Conservation (phyloP, 352 stramenopile species). For the Phytophthora cryptogea region DNA sequence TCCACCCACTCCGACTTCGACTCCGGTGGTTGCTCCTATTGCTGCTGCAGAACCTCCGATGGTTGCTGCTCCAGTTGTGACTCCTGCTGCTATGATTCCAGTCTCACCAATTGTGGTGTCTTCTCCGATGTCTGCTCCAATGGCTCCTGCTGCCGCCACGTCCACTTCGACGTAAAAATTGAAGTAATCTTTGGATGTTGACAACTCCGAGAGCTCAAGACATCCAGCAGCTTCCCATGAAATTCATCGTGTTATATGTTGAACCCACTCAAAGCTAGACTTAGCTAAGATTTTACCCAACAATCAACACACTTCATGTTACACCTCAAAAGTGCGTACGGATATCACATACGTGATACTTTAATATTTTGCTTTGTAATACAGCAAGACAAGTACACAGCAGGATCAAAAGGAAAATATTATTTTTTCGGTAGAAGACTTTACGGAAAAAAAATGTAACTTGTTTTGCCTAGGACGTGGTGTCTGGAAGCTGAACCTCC, state of each 20-base stretch:
- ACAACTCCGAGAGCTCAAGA: background rate
- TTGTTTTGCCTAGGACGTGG: constrained; percentile 5
- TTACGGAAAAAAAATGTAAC: too few relatives aligned
- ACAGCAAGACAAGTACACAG: background rate
- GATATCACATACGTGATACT: too few relatives aligned
- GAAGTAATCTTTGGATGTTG: background rate
- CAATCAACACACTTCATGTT: background rate
- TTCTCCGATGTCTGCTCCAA: background rate
- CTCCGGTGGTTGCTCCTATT: constrained; percentile 1
- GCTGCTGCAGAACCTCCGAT: background rate
- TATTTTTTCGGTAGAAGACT: too few relatives aligned
- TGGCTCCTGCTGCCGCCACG: constrained; percentile 2
- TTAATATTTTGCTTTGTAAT: too few relatives aligned
- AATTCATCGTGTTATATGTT: background rate
- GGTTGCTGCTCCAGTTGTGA: background rate
- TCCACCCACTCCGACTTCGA: background rate
- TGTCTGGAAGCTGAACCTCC: constrained; percentile 19
- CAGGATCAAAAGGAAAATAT: background rate
- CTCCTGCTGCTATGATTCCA: background rate
- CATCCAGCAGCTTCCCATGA: background rate
- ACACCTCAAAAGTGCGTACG: too few relatives aligned
- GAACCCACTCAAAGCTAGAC: background rate
- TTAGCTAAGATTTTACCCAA: background rate
- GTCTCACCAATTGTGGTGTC: background rate
- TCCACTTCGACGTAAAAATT: constrained; percentile 4